These are phyloP conservation scores for Fusarium chuoi DNA, from an alignment of 2,329 filamentous ascomycete species.

Conservation along the genomic window DNA sequence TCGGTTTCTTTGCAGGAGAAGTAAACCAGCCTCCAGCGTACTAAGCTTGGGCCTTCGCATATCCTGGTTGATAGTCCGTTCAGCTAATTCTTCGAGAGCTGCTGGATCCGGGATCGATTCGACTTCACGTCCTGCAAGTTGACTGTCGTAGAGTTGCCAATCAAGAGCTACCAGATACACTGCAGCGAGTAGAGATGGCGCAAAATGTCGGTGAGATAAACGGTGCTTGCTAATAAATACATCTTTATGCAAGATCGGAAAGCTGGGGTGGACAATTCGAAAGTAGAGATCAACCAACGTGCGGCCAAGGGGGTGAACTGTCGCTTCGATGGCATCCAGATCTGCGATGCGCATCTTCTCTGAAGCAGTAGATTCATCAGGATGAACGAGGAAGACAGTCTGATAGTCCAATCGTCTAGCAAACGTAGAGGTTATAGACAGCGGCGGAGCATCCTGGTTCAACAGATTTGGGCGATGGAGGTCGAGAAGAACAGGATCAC, in stretches of 20 bases:
- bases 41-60: slow-evolving; percentile 65
- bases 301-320: slow-evolving; percentile 71
- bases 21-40: slow-evolving; percentile 64
- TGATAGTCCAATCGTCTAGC: slow-evolving; percentile 49
- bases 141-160: slow-evolving; percentile 68
- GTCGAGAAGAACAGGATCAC: slow-evolving; percentile 66
- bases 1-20: slow-evolving; percentile 61
- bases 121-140: slow-evolving; percentile 52
- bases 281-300: slow-evolving; percentile 76
- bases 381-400: slow-evolving; percentile 51
- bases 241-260: slow-evolving; percentile 68
- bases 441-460: slow-evolving; percentile 15
- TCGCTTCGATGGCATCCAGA: slow-evolving; percentile 65
- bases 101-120: slow-evolving; percentile 46
- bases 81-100: slow-evolving; percentile 52
- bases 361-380: slow-evolving; percentile 49
- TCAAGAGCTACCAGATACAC: slow-evolving; percentile 71
- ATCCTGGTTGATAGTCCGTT: slow-evolving; percentile 57
- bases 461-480: slow-evolving; percentile 63
- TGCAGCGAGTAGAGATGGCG: slow-evolving; percentile 67
- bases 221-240: slow-evolving; percentile 71
- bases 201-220: slow-evolving; percentile 66
- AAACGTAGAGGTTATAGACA: slow-evolving; percentile 30
- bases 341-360: slow-evolving; percentile 55
- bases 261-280: slow-evolving; percentile 67